Base-by-base conservation (phyloP, 2,329 filamentous ascomycete genomes). In the Dactylellina leptospora region DNA sequence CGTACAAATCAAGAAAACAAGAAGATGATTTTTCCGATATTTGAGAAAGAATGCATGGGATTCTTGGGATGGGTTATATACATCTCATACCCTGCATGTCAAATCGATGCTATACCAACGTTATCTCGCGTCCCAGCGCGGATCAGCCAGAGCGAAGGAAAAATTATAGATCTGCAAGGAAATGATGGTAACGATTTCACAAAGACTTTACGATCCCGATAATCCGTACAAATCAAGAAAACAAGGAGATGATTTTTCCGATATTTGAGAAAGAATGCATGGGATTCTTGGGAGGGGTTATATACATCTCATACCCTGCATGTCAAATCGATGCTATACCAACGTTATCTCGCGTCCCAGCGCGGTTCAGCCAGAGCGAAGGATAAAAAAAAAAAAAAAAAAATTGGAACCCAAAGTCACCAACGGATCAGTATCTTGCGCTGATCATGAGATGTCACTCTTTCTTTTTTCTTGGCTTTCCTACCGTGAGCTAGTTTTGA, bases 11-110 rank as follows among this genome's bases (percentile, higher is more conserved):
- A 16, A 16, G 38, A 10, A 42, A 8, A 10, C n/a, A 10, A 42
- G 8, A 42, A 16, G 16, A 42, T 42, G n/a, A n/a, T n/a, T n/a
- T n/a, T n/a, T n/a, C n/a, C n/a, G n/a, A n/a, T n/a, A n/a, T n/a
- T n/a, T n/a, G n/a, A n/a, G 48, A 53, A 27, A 3, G 22, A n/a
- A 13, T 3, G 2, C 2, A 36, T 16, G 4, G 48, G 20, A 22
- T 9, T 30, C 18, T 22, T 33, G 3, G 48, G 48, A 5, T n/a
- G 48, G 48, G 13, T 53, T 53, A 53, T 53, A 53, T 53, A 53
- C 22, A 38, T 23, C 30, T 33, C 6, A 6, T 13, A 33, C 30
- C 30, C 6, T 33, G 30, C 30, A 13, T 20, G 11, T 48, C 18
- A 3, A 20, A 45, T 4, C 18, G 10, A 5, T 20, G 4, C 1